phyloP scores from a whole-genome alignment of 1,139 yeast genomes.

The Tardiomyces blankii region DNA sequence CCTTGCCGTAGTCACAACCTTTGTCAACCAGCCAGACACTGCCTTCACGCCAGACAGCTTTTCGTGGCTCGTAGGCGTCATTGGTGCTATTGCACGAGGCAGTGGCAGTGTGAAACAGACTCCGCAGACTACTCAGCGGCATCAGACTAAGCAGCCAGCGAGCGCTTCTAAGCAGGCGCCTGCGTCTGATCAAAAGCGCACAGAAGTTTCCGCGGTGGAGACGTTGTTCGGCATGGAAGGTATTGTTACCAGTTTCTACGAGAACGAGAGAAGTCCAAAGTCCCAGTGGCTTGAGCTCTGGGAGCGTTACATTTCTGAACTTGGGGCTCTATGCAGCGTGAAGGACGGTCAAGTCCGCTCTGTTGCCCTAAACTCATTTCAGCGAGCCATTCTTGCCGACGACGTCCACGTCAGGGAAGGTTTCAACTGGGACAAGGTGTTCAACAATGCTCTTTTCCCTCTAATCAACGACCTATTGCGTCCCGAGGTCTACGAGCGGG shows the following conservation, averaged over 20 bases:
- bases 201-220: conserved; percentile 41
- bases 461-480: conserved; percentile 55
- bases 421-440: conserved; percentile 28
- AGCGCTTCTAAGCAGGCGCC: not conserved
- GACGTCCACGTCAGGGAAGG: conserved; percentile 30
- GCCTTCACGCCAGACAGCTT: conserved; percentile 1
- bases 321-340: conserved; percentile 57
- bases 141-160: not conserved
- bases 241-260: conserved; percentile 5
- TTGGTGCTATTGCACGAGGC: conserved; percentile 1
- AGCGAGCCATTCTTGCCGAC: conserved; percentile 34
- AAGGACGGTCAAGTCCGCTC: conserved; percentile 71
- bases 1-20: not conserved
- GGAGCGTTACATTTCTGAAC: conserved; percentile 11
- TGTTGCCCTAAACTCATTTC: conserved; percentile 43
- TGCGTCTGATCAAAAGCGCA: conserved; percentile 36
- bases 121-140: not conserved
- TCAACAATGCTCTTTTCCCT: conserved; percentile 69
- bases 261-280: not conserved
- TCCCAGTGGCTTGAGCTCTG: conserved; percentile 12
- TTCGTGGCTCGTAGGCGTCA: not conserved
- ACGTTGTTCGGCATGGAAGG: conserved; percentile 10
- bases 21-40: not conserved
- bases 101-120: not conserved
- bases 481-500: conserved; percentile 57